These are phyloP conservation scores for Choiromyces venosus DNA, from an alignment of 495 filamentous ascomycete genomes.

Conservation along the genomic window DNA sequence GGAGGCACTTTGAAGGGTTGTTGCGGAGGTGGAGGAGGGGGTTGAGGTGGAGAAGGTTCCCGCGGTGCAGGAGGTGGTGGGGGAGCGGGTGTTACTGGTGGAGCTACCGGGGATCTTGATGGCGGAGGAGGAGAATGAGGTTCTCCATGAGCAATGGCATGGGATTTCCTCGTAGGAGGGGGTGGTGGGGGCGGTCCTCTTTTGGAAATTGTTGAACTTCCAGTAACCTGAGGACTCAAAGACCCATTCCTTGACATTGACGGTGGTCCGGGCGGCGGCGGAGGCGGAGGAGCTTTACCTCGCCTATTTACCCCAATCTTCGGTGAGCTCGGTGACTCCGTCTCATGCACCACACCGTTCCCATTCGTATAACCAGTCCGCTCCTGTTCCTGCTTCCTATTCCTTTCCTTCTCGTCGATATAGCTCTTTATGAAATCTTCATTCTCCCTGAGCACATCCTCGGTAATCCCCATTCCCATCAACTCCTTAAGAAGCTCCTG, in stretches of 20 bases:
- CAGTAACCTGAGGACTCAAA: conserved; percentile 66
- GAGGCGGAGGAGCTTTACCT: conserved; percentile 54
- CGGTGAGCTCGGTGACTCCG: conserved; percentile 22
- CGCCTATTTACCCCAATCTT: conserved; percentile 45
- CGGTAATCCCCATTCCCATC: conserved; percentile 77
- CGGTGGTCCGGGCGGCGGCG: conserved; percentile 51
- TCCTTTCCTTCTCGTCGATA: conserved; percentile 60
- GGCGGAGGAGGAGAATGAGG: conserved; percentile 27
- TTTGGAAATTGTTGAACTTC: conserved; percentile 55
- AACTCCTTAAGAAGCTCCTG: conserved; percentile 75
- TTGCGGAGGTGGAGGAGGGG: conserved; percentile 18
- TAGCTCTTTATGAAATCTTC: conserved; percentile 93
- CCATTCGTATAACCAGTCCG: conserved; percentile 86
- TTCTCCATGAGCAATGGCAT: conserved; percentile 36
- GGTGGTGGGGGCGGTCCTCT: conserved; percentile 77
- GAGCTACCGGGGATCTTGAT: conserved; percentile 15
- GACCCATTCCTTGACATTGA: conserved; percentile 36
- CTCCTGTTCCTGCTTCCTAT: conserved; percentile 61
- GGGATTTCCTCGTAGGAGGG: conserved; percentile 68
- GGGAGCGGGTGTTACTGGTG: conserved; percentile 2
- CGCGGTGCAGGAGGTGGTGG: conserved; percentile 9
- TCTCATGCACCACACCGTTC: conserved; percentile 44
- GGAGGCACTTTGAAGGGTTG: conserved; percentile 57
- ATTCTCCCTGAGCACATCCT: conserved; percentile 82
- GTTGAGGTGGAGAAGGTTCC: conserved; percentile 13